phyloP scores from a whole-genome alignment of 1,284 basidiomycete species.

The Thelephora terrestris region DNA sequence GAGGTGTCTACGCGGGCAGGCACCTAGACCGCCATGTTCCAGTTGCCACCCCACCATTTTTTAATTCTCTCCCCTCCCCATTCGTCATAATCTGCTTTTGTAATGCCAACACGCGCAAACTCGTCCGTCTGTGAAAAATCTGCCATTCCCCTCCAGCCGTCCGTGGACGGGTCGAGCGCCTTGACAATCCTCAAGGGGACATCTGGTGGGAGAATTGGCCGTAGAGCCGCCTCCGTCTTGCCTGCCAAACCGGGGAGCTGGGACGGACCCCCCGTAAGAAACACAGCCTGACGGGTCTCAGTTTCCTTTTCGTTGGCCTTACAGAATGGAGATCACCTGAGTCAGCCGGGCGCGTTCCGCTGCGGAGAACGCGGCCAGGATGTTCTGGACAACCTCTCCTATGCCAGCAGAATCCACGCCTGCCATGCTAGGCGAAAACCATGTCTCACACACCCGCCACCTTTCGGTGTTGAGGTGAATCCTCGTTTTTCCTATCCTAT shows the following conservation, averaged over 20 bases:
- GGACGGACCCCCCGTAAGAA: slow-evolving; percentile 80
- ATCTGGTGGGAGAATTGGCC: slow-evolving; percentile 75
- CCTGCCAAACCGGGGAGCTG: slow-evolving; percentile 62
- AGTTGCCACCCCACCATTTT: slow-evolving; percentile 79
- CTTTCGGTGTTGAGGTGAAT: slow-evolving; percentile 93
- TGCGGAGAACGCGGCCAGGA: slow-evolving; percentile 74
- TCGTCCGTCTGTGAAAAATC: slow-evolving; percentile 61
- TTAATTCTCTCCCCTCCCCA: slow-evolving; percentile 77
- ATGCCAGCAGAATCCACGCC: slow-evolving; percentile 93
- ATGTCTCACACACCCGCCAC: slow-evolving; percentile 88
- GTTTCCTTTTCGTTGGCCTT: background rate
- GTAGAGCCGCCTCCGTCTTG: slow-evolving; percentile 62
- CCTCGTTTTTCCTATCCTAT: slow-evolving; percentile 45
- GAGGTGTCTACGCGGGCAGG: background rate
- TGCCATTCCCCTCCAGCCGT: slow-evolving; percentile 93
- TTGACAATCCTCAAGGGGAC: slow-evolving; percentile 53
- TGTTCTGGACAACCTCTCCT: slow-evolving; percentile 81
- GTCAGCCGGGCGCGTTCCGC: slow-evolving; percentile 37
- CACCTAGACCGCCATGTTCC: slow-evolving; percentile 34
- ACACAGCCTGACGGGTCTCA: slow-evolving; percentile 60
- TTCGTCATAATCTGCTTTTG: slow-evolving; percentile 83
- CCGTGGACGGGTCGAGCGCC: slow-evolving; percentile 60
- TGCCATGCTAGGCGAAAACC: slow-evolving; percentile 89
- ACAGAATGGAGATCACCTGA: slow-evolving; percentile 13
- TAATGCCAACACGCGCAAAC: slow-evolving; percentile 48